Conservation (phyloP, 2,329 filamentous ascomycete species). For the Penicillium decumbens region DNA sequence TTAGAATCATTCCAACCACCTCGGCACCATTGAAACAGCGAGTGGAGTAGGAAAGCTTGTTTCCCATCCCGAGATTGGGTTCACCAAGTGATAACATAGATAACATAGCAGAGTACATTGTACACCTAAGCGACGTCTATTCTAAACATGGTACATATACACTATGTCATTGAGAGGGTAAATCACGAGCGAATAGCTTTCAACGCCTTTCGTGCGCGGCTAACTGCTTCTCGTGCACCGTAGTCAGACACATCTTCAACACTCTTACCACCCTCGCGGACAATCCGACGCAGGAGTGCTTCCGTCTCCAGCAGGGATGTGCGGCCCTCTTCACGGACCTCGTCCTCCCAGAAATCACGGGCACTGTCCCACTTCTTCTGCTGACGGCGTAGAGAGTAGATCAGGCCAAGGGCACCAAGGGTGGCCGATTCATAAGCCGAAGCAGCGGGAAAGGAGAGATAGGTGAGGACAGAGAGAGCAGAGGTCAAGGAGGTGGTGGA, state of each 20-base stretch:
- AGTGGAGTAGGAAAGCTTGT: not conserved
- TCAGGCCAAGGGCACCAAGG: slow-evolving; percentile 55
- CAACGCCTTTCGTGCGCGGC: slow-evolving; percentile 46
- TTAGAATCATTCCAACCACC: not conserved
- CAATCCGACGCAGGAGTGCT: slow-evolving; percentile 44
- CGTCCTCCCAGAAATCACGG: slow-evolving; percentile 49
- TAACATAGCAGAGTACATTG: slow-evolving; percentile 18
- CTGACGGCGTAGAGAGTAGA: slow-evolving; percentile 54
- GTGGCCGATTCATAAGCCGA: slow-evolving; percentile 56
- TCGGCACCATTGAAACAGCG: not conserved
- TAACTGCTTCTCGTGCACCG: slow-evolving; percentile 44
- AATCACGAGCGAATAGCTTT: slow-evolving; percentile 28
- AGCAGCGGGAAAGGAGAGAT: slow-evolving; percentile 50
- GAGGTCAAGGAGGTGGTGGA: slow-evolving; percentile 64
- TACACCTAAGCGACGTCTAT: slow-evolving; percentile 16
- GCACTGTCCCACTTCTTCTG: slow-evolving; percentile 57
- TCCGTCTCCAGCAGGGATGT: slow-evolving; percentile 54
- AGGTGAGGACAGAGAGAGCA: slow-evolving; percentile 53
- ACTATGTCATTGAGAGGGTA: slow-evolving; percentile 6
- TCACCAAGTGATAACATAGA: slow-evolving; percentile 6
- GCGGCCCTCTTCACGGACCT: slow-evolving; percentile 55
- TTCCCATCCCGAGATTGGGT: not conserved
- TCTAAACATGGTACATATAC: slow-evolving; percentile 17
- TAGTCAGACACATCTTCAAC: slow-evolving; percentile 37
- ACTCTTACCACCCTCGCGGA: slow-evolving; percentile 43